A percentile compares a stretch with the other conserved stretches of the same genome.
Evolutionary conservation across 352 stramenopile species (phyloP).

Genomic region (Labyrinthula sp.): DNA sequence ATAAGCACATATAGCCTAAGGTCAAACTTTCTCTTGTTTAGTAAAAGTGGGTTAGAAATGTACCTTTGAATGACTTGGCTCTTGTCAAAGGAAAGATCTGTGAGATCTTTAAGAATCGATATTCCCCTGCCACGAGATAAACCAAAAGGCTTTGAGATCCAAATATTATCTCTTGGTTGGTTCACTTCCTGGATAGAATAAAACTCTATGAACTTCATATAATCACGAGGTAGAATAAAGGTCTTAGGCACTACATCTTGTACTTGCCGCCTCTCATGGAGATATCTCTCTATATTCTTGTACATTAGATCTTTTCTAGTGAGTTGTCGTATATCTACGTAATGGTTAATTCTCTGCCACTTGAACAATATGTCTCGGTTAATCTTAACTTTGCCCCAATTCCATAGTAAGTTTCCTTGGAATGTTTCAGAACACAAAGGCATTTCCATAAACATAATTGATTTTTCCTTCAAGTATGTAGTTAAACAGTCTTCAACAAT

Average conservation of each 20-base stretch:
- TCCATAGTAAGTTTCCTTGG: constrained; percentile 28
- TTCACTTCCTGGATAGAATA: constrained; percentile 39
- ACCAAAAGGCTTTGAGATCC: constrained; percentile 77
- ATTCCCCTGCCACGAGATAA: constrained; percentile 71
- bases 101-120: constrained; percentile 58
- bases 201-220: constrained; percentile 57
- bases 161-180: constrained; percentile 44
- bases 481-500: no score
- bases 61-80: constrained; percentile 36
- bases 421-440: no score
- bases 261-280: constrained; percentile 32
- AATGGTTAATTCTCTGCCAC: constrained; percentile 83
- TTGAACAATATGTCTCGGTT: constrained; percentile 41
- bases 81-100: constrained; percentile 53
- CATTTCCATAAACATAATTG: no score
- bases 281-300: constrained; percentile 40
- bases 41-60: constrained; percentile 35
- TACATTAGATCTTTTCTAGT: constrained; percentile 79
- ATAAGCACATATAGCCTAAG: constrained; percentile 42
- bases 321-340: constrained; percentile 58
- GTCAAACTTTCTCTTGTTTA: constrained; percentile 41
- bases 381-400: constrained; percentile 25
- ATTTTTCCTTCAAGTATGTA: no score
- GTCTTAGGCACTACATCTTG: constrained; percentile 70
- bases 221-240: constrained; percentile 73